A percentile compares a stretch with the other conserved stretches of the same genome.
phyloP scores from a whole-genome alignment of 2,329 filamentous ascomycete species.

The Trichoderma koningiopsis region DNA sequence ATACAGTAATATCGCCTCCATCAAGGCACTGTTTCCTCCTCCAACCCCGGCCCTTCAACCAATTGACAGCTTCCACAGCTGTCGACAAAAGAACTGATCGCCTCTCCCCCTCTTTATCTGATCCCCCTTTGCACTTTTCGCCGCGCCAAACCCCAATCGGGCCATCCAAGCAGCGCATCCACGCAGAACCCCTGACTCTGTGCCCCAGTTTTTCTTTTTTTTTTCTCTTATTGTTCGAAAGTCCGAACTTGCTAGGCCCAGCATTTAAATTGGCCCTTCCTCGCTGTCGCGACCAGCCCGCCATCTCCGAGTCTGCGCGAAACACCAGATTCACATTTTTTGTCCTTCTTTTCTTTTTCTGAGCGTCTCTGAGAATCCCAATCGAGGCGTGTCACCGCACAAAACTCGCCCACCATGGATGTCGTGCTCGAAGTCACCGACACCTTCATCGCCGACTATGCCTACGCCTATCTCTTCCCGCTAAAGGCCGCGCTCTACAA shows the following conservation, averaged over 20 bases:
- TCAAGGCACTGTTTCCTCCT: neutral
- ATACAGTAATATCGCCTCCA: neutral
- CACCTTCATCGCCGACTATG: constrained; percentile 76
- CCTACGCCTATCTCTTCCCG: constrained; percentile 75
- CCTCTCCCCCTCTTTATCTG: constrained; percentile 11
- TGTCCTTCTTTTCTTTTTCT: neutral
- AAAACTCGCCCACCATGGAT: constrained; percentile 67
- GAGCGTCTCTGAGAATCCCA: neutral
- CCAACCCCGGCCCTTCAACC: neutral
- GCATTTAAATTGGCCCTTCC: constrained; percentile 23
- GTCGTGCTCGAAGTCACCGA: constrained; percentile 85
- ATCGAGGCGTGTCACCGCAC: neutral
- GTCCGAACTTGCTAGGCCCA: neutral
- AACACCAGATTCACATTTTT: neutral
- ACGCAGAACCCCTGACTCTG: constrained; percentile 12
- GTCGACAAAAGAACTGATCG: neutral
- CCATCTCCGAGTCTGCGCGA: constrained; percentile 5
- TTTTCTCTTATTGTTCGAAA: constrained; percentile 1
- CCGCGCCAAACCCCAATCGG: constrained; percentile 5
- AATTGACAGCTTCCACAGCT: neutral
- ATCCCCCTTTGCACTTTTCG: constrained; percentile 1
- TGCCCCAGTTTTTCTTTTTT: constrained; percentile 18
- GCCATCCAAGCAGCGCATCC: neutral
- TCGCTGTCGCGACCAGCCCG: constrained; percentile 15
- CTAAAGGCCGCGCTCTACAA: constrained; percentile 56